Evolutionary conservation across 768 basidiomycete species (phyloP).

Genomic region (Podaxis sp.): DNA sequence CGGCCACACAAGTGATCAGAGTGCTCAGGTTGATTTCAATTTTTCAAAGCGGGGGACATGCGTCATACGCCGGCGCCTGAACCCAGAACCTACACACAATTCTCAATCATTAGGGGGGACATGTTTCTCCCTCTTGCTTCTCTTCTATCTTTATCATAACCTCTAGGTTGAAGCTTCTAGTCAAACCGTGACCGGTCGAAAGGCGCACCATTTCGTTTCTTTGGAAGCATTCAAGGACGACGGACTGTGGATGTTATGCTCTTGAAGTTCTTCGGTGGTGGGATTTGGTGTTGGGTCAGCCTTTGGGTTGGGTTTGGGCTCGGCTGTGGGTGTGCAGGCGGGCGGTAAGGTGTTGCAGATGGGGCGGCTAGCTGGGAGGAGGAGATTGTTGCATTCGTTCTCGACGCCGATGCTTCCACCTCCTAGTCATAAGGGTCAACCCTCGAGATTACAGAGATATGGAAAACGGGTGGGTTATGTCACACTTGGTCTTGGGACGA

Average conservation of each 20-base stretch:
- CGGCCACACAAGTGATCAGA: too few species aligned
- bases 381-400: background rate
- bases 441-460: background rate
- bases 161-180: too few species aligned
- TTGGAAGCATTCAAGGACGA: too few species aligned
- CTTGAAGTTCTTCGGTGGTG: background rate
- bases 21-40: too few species aligned
- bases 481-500: conserved; percentile 35
- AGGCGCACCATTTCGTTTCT: too few species aligned
- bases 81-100: too few species aligned
- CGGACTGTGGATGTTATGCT: background rate
- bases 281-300: background rate
- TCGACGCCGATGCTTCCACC: conserved; percentile 1
- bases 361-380: background rate
- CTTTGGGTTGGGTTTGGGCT: background rate
- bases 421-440: background rate
- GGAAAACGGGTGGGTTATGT: conserved; percentile 33
- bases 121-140: too few species aligned
- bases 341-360: background rate
- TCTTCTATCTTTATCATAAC: too few species aligned
- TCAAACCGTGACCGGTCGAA: too few species aligned
- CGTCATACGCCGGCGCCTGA: too few species aligned
- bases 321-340: background rate
- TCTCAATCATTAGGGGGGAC: too few species aligned
- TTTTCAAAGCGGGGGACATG: too few species aligned